Base-by-base conservation (phyloP, 1,139 yeast species). In the Kodamaea fungicola region DNA sequence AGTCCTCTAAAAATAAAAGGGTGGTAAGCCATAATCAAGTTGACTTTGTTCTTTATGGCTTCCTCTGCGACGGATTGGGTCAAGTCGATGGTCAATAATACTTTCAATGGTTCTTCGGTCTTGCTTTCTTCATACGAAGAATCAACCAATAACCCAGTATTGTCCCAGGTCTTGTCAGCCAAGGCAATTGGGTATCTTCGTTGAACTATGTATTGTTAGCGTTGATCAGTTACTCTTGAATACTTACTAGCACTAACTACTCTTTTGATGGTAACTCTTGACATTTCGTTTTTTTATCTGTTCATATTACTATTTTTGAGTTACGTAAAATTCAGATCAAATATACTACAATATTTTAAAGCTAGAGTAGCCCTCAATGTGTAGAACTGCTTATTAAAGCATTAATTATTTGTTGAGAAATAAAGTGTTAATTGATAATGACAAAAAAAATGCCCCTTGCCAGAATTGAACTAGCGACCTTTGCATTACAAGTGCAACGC, bases 401-500 rank as follows among this genome's bases (percentile, higher is more conserved):
- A 4, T 16, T 3, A 3, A 24, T 3, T 9, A 24, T 4, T 24
- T 24, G n/a, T 24, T 6, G 27, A n/a, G n/a, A n/a, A n/a, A n/a
- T n/a, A n/a, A 3, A 24, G 27, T 24, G 27, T 10, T 9, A 6
- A 24, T 4, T 24, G n/a, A n/a, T 24, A 9, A 24, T 10, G 5
- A 27, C 4, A 27, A 27, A 12, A 27, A 47, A 52, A 46, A 3
- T 80, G 88, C 88, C 88, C 69, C 83, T 78, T 82, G 85, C 86
- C 90, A 83, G 90, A 82, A 80, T 83, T 81, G 89, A 83, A 83
- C 89, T 83, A 80, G 85, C 84, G 90, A 83, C 86, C 90, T 82
- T 81, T 82, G 89, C 90, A 83, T 83, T 82, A 82, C 89, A 83
- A 82, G 89, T 83, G 89, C 88, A 82, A 81, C 89, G 90, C 90